Evolutionary conservation across 306 rosid species (phyloP), one percentile per base, ranked within the genome.

Genomic region (Arachis stenosperma): DNA sequence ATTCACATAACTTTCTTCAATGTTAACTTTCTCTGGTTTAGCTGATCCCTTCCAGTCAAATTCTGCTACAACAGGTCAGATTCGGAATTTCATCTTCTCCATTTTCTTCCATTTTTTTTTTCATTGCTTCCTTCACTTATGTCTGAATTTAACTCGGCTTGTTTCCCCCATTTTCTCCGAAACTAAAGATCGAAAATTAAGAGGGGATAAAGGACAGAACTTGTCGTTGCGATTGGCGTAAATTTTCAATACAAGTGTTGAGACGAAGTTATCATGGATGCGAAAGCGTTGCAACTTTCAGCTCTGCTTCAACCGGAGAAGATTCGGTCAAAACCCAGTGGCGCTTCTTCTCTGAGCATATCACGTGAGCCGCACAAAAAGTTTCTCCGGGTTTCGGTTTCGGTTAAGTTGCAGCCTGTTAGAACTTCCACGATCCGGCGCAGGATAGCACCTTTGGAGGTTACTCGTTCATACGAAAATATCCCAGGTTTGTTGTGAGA

Each of bases 191-290:
- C 41, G 42, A 7, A 22, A 3, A 41, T 50, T 65, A 63, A 43
- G 36, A 17, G 17, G 22, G 6, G 6, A 51, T 8, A 52, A 70
- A 74, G 27, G 27, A 22, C 27, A 22, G 27, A 36, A 14, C 47
- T 39, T 56, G 73, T 65, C 59, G 59, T 77, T 80, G 71, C 29
- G 60, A 7, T 37, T 47, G 22, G 50, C 12, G 61, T 36, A 2
- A 29, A 22, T 22, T 22, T 60, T 33, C n/a, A 59, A 0, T 33
- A 39, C 47, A 10, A 37, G 41, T 43, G 72, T 29, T 65, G 71
- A 33, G 65, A 14, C 4, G 37, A 68, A 50, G 55, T 60, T 54
- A 90, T 94, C 50, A 90, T 94, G 99, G 95, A 88, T 78, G 90
- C 83, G 0, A 86, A 81, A 46, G 54, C 71, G 71, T 54, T 85